Evolutionary conservation across 129 eudicot species (phyloP), one percentile per base, ranked within the genome.

Genomic region (Erigeron canadensis): DNA sequence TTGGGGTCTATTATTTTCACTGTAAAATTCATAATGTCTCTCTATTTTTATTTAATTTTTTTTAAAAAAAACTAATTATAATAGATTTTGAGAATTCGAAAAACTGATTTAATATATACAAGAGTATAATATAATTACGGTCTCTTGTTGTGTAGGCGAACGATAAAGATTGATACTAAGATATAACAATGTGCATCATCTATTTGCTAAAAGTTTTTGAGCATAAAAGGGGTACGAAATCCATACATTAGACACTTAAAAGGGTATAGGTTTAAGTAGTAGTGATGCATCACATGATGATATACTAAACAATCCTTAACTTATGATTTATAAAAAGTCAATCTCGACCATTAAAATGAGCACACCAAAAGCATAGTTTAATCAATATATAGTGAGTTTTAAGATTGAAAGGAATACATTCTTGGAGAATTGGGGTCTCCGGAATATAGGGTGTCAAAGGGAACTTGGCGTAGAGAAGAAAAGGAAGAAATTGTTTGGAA

Each of bases 331-430:
- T 12, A 5, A 45, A 45, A 12, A 34, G 21, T 15, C 9, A 28
- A 0, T 28, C 34, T 50, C 10, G 34, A 39, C 40, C 55, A 46
- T 67, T 68, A 21, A 8, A 28, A 47, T 2, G 8, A 46, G 13
- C 13, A 66, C 57, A 45, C 2, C 17, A 38, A 45, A 50, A 28
- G 5, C 15, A 8, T n/a, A 58, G 41, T 5, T 57, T 28, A 2
- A 23, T 23, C 34, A 23, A 23, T 23, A 23, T 67, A 58, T 58
- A 68, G 57, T 67, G 74, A 67, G 41, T 69, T 68, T 37, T 22
- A 76, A 76, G 71, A 77, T 70, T 63, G 53, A 45, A 77, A 70
- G 43, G 81, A 70, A 77, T 70, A 77, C 57, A 70, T 70, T 70
- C 81, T 70, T 70, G 70, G 37, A 62, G 63, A 48, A 73, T 77